Evolutionary conservation across 2,329 filamentous ascomycete species (phyloP), one percentile per base, ranked within the genome.

Genomic region (Pseudopithomyces maydicus): DNA sequence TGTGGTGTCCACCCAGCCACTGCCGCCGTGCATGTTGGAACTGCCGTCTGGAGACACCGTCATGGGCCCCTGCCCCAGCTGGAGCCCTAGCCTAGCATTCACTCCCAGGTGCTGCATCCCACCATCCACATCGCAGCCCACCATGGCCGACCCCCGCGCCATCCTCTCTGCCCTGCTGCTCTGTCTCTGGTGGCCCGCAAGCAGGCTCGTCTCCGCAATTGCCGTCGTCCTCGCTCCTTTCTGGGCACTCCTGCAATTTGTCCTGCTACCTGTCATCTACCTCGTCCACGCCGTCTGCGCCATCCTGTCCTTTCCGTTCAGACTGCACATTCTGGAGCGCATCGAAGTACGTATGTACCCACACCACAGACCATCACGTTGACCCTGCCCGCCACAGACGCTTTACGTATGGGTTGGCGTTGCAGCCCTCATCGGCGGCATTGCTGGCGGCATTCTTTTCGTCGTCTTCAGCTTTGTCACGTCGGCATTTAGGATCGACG

Each of bases 391-490:
- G 10, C 29, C 23, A 46, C 62, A 82, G 79, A 79, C 78, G 7
- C 65, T 82, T 42, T 82, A 80, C 68, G 82, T 83, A 67, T 88
- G 82, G 67, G 80, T 92, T 45, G 87, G 86, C 47, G 82, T 87
- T 22, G 91, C 90, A 7, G 82, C 85, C 32, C 74, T 90, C 17
- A 80, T 91, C 51, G 91, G 91, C n/a, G 76, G 88, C 51, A 49
- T 85, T 11, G 79, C 87, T 26, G 90, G 90, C 50, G 73, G 87
- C 49, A 62, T 84, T 17, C 74, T 92, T 42, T 82, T 85, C 67
- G 75, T 85, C 52, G 79, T 81, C 17, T 88, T 86, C 56, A 79
- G 78, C 55, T 68, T 84, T 55, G 72, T 90, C 51, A 80, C 84
- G 5, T 79, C 84, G 1, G 64, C 81, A 1, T 69, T 83, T 35